Base-by-base conservation (phyloP, 345 rosid species). In the Physaria fendleri region DNA sequence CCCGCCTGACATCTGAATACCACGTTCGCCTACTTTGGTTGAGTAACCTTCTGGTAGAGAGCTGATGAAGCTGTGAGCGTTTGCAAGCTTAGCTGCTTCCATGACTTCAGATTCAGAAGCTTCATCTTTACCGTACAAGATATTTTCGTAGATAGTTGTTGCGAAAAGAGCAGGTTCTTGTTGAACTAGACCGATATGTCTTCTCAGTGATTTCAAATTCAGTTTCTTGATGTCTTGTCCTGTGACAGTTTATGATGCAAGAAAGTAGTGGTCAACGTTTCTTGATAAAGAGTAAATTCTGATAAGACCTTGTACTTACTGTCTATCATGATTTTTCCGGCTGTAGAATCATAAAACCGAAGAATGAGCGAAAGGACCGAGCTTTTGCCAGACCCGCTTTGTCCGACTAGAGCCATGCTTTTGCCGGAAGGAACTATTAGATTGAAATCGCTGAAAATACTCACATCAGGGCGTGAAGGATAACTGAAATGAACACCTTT, bases 351-450 rank as follows among this genome's bases (percentile, higher is more conserved):
- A 12, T 93, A 93, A 72, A 89, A 89, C 23, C 94, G 84, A 23
- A 93, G 97, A 35, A 89, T 76, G 24, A 93, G 89, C 5, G 92
- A 60, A 61, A 93, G 79, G 47, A 93, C 87, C 2, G 95, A 81
- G 69, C 91, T 89, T 80, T 93, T 93, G 0, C 99, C 99, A 0
- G 95, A 93, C 4, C 97, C 99, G 44, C 97, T 93, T 53, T 93
- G 97, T 29, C 97, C 97, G 16, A 93, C 94, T 4, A 93, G 74
- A 14, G 97, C 97, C 82, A 93, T 81, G 61, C 83, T 88, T 72
- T 81, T 79, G 11, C 95, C 92, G 3, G 82, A 54, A 29, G 67
- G 84, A 24, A 85, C 88, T 60, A 22, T 79, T 1, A 89, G 79
- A 67, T 87, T 56, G 3, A 93, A 83, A 63, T 81, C 84, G 40